phyloP scores from a whole-genome alignment of 805 yeast genomes.

The Saturnispora sekii region DNA sequence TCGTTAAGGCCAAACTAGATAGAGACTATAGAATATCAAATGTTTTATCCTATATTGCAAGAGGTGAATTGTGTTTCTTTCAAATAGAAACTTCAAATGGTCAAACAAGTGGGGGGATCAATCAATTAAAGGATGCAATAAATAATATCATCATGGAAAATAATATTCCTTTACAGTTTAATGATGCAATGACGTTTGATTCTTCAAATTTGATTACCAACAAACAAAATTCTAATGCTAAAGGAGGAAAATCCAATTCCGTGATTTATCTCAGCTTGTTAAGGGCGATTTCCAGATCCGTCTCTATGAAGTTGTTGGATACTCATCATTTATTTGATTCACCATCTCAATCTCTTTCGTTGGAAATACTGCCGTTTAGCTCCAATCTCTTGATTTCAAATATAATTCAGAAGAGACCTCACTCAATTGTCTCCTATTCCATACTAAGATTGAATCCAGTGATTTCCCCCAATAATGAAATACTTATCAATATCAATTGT shows the following conservation, averaged over 20 bases:
- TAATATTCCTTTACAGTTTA: slow-evolving; percentile 17
- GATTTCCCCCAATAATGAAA: slow-evolving; percentile 35
- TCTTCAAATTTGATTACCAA: slow-evolving; percentile 19
- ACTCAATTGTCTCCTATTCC: slow-evolving; percentile 15
- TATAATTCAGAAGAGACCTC: slow-evolving; percentile 15
- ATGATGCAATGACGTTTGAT: slow-evolving; percentile 22
- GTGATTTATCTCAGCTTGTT: slow-evolving; percentile 37
- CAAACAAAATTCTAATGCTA: slow-evolving; percentile 5
- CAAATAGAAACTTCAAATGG: slow-evolving; percentile 17
- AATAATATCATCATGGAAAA: slow-evolving; percentile 24
- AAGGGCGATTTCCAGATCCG: slow-evolving; percentile 38
- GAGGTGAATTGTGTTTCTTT: slow-evolving; percentile 25
- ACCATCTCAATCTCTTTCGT: slow-evolving; percentile 21
- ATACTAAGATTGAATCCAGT: slow-evolving; percentile 39
- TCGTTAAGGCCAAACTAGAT: slow-evolving; percentile 18
- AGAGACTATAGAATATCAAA: slow-evolving; percentile 24
- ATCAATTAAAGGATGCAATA: slow-evolving; percentile 25
- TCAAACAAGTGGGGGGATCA: slow-evolving; percentile 19
- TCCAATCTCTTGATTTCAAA: slow-evolving; percentile 30
- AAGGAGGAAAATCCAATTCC: slow-evolving; percentile 21
- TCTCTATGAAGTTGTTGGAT: slow-evolving; percentile 21
- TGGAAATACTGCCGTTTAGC: slow-evolving; percentile 39
- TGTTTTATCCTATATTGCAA: slow-evolving; percentile 23
- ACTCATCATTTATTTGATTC: slow-evolving; percentile 15
- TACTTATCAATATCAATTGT: slow-evolving; percentile 29